Evolutionary conservation across 352 stramenopile genomes (phyloP).

Genomic region (Globisporangium viniferum): DNA sequence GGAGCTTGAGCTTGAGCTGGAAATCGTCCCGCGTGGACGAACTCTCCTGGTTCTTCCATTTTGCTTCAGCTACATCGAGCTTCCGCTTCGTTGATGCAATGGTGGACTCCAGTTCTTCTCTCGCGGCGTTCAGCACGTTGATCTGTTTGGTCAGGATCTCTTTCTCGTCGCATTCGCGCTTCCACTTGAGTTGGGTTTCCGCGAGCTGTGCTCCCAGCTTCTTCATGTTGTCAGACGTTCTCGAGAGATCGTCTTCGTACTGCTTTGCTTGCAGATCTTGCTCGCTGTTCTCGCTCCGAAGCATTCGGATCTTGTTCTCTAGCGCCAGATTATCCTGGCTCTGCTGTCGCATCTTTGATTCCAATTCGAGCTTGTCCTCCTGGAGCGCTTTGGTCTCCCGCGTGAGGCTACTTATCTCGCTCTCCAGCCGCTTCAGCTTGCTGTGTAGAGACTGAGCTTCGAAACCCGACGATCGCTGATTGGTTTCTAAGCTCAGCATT

Average conservation of each 20-base stretch:
- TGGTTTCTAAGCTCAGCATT: constrained; percentile 23
- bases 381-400: constrained; percentile 23
- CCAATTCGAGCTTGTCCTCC: constrained; percentile 26
- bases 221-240: constrained; percentile 10
- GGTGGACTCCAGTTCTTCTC: constrained; percentile 17
- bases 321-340: constrained; percentile 20
- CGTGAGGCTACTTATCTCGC: constrained; percentile 21
- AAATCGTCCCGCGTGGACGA: constrained; percentile 23
- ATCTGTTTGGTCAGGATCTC: constrained; percentile 16
- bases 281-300: constrained; percentile 31
- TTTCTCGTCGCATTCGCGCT: constrained; percentile 21
- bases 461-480: constrained; percentile 12
- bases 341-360: constrained; percentile 23
- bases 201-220: constrained; percentile 21
- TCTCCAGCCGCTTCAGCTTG: constrained; percentile 33
- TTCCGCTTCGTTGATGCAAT: constrained; percentile 15
- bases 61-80: constrained; percentile 20
- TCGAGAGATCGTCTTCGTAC: constrained; percentile 24
- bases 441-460: constrained; percentile 31
- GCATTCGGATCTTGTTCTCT: constrained; percentile 24
- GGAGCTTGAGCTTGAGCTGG: constrained; percentile 33
- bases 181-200: constrained; percentile 12
- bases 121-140: constrained; percentile 3
- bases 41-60: constrained; percentile 21
- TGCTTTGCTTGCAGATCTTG: constrained; percentile 19